Evolutionary conservation across 352 stramenopile species (phyloP).

Genomic region (Phytophthora quininea): DNA sequence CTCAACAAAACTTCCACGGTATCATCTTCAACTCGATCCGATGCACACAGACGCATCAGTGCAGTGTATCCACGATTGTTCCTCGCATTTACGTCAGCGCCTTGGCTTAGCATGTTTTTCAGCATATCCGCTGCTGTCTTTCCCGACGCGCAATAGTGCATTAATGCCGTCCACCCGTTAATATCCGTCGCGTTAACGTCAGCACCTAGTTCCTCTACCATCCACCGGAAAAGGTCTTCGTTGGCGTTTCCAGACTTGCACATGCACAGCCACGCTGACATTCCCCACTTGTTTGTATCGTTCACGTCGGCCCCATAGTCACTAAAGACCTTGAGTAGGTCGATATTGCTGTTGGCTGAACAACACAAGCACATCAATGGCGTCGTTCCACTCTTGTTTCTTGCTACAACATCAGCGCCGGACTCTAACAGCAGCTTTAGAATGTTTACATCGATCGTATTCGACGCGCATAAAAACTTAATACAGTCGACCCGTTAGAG

Average conservation of each 20-base stretch:
- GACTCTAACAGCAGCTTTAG: not conserved
- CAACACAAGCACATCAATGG: not conserved
- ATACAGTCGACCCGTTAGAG: too few species aligned
- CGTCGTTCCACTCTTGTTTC: not conserved
- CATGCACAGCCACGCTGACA: not conserved
- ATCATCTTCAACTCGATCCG: too few species aligned
- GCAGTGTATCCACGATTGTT: not conserved
- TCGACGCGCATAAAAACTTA: not conserved
- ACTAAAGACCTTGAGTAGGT: not conserved
- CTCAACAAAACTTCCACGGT: not conserved
- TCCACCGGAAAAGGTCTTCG: too few species aligned
- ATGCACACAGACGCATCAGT: not conserved
- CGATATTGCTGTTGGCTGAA: not conserved
- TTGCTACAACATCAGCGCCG: not conserved
- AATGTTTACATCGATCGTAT: not conserved
- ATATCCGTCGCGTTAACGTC: not conserved
- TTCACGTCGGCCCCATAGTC: not conserved
- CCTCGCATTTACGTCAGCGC: not conserved
- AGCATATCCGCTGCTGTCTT: not conserved
- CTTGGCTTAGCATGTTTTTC: not conserved
- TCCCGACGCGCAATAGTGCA: not conserved
- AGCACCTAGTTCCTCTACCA: not conserved
- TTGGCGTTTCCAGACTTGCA: too few species aligned
- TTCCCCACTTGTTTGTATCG: not conserved
- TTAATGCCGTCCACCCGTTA: not conserved